These are phyloP conservation scores for Colletotrichum tanaceti DNA, from an alignment of 2,329 filamentous ascomycete species.

Conservation along the genomic window DNA sequence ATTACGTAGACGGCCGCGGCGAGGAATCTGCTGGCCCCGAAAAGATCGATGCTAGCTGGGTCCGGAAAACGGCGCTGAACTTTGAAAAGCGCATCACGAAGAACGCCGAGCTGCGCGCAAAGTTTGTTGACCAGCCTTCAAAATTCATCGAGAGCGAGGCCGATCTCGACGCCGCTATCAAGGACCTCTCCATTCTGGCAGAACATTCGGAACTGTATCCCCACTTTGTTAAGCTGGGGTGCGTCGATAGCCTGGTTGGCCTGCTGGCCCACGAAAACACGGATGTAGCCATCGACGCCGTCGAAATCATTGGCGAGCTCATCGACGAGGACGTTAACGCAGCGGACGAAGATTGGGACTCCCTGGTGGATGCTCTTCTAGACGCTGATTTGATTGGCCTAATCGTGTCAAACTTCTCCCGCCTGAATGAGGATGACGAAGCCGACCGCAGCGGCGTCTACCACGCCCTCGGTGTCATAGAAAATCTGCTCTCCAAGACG, in stretches of 20 bases:
- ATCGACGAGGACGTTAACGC: constrained; percentile 93
- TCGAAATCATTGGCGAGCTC: constrained; percentile 90
- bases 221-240: constrained; percentile 82
- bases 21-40: constrained; percentile 64
- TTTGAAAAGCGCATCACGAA: constrained; percentile 93
- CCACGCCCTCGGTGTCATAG: constrained; percentile 82
- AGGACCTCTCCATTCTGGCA: constrained; percentile 84
- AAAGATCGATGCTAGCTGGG: constrained; percentile 85
- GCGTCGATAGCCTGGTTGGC: constrained; percentile 78
- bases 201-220: constrained; percentile 87
- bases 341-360: constrained; percentile 83
- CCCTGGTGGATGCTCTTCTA: constrained; percentile 74
- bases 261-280: constrained; percentile 95
- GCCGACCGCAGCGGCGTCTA: constrained; percentile 88
- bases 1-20: constrained; percentile 77
- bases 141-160: constrained; percentile 90
- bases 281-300: constrained; percentile 91
- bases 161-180: constrained; percentile 89
- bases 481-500: constrained; percentile 83
- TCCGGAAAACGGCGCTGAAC: constrained; percentile 81
- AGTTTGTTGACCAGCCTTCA: constrained; percentile 81
- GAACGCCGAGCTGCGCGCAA: constrained; percentile 89
- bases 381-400: constrained; percentile 79
- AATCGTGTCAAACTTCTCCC: constrained; percentile 79
- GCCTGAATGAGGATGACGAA: constrained; percentile 79